Evolutionary conservation across 169 alveolate genomes (phyloP).

Genomic region (Babesia ovata): DNA sequence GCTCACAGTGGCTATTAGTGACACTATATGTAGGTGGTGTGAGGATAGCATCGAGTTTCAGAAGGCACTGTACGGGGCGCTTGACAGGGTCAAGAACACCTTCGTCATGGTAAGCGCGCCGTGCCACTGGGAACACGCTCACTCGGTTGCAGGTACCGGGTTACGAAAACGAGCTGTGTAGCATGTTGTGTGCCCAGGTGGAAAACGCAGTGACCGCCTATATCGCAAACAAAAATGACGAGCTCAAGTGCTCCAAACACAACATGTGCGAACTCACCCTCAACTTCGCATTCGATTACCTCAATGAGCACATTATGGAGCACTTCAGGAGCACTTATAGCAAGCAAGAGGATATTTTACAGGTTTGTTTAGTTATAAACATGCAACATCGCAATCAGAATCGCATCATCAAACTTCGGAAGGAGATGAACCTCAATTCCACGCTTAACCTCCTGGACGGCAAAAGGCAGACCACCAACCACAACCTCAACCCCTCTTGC

Average conservation of each 20-base stretch:
- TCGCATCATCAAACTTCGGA: constrained; percentile 49
- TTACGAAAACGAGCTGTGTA: constrained; percentile 52
- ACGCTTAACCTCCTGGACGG: constrained; percentile 48
- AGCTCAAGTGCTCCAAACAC: constrained; percentile 20
- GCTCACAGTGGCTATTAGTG: not conserved
- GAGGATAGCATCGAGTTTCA: constrained; percentile 42
- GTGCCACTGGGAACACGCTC: not conserved
- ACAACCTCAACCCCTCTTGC: constrained; percentile 49
- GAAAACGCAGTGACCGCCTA: constrained; percentile 39
- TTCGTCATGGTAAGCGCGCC: constrained; percentile 51
- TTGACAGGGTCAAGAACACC: constrained; percentile 40
- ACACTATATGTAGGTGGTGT: constrained; percentile 40
- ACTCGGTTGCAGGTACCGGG: constrained; percentile 59
- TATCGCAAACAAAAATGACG: constrained; percentile 35
- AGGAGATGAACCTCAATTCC: constrained; percentile 62
- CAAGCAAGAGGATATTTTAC: constrained; percentile 43
- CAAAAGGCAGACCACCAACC: constrained; percentile 43
- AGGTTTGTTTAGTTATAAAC: not conserved
- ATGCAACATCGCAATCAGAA: constrained; percentile 2
- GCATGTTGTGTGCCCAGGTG: constrained; percentile 39
- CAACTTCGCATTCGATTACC: constrained; percentile 29
- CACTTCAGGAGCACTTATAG: constrained; percentile 28
- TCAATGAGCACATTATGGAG: constrained; percentile 27
- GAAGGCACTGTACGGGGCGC: not conserved
- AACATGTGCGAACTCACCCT: constrained; percentile 45